Evolutionary conservation across 2,329 filamentous ascomycete genomes (phyloP).

Genomic region (Didymella segeticola): DNA sequence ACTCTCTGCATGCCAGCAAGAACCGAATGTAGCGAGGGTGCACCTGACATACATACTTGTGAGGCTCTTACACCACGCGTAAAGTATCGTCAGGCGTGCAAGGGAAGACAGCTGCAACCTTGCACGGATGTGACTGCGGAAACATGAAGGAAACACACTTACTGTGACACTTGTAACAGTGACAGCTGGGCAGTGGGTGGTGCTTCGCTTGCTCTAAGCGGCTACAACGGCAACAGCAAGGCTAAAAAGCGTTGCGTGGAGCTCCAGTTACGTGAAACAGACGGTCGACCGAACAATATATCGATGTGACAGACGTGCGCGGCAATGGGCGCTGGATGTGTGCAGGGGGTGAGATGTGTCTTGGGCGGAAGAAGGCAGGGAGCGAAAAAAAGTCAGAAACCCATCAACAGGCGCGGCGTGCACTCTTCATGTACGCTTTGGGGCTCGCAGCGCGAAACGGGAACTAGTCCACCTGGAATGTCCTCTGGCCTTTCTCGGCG

Average conservation of each 20-base stretch:
- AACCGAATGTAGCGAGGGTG: background rate
- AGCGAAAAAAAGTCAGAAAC: slow-evolving; percentile 24
- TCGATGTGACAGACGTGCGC: slow-evolving; percentile 17
- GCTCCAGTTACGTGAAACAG: slow-evolving; percentile 27
- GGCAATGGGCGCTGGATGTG: slow-evolving; percentile 9
- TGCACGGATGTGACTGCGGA: slow-evolving; percentile 2
- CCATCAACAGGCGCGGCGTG: slow-evolving; percentile 26
- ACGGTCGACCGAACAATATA: slow-evolving; percentile 30
- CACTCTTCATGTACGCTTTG: slow-evolving; percentile 34
- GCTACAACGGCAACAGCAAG: slow-evolving; percentile 6
- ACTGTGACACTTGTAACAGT: slow-evolving; percentile 22
- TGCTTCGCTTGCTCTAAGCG: slow-evolving; percentile 8
- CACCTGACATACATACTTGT: background rate
- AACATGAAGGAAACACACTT: slow-evolving; percentile 16
- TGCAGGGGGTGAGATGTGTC: slow-evolving; percentile 8
- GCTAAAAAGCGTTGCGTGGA: slow-evolving; percentile 14
- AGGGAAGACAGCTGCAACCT: background rate
- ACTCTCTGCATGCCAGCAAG: background rate
- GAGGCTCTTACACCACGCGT: slow-evolving; percentile 2
- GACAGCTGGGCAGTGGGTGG: slow-evolving; percentile 11
- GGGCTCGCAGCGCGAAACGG: slow-evolving; percentile 13
- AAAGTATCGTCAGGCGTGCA: background rate
- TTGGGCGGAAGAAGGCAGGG: slow-evolving; percentile 8
- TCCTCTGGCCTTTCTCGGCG: slow-evolving; percentile 40
- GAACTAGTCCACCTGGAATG: slow-evolving; percentile 24